A percentile compares a stretch with the other conserved stretches of the same genome.
These are phyloP conservation scores for Cinnamomum micranthum DNA, from an alignment of 164 flowering plant genomes.

Conservation along the genomic window DNA sequence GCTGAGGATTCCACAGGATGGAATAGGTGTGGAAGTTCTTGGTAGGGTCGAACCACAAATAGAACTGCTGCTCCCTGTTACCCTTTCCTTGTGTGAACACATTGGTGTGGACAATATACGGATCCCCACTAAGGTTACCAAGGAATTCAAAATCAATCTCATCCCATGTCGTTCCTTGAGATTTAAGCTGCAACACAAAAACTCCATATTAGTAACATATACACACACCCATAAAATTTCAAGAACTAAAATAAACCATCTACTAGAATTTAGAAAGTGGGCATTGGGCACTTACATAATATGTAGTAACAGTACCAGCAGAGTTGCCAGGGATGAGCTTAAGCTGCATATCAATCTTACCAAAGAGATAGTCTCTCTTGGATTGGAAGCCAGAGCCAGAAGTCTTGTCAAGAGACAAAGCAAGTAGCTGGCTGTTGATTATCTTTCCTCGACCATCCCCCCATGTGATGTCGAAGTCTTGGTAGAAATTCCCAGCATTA, in stretches of 20 bases:
- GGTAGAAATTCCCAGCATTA: not conserved
- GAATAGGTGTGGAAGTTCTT: slow-evolving; percentile 24
- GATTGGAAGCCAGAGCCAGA: slow-evolving; percentile 38
- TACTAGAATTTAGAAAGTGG: not conserved
- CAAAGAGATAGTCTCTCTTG: slow-evolving; percentile 26
- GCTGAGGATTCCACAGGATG: slow-evolving; percentile 23
- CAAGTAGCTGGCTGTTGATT: slow-evolving; percentile 14
- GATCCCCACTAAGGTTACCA: slow-evolving; percentile 26
- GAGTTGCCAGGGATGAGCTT: slow-evolving; percentile 40
- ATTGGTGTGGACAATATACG: slow-evolving; percentile 24
- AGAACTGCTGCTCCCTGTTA: slow-evolving; percentile 22
- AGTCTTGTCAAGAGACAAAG: slow-evolving; percentile 28
- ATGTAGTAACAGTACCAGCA: slow-evolving; percentile 39
- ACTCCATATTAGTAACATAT: not conserved
- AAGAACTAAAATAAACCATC: not conserved
- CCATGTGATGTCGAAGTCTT: slow-evolving; percentile 12
- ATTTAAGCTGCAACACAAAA: slow-evolving; percentile 17
- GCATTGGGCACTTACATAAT: slow-evolving; percentile 20
- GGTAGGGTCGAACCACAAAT: slow-evolving; percentile 27
- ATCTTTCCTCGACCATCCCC: slow-evolving; percentile 9
- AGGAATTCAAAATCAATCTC: slow-evolving; percentile 27
- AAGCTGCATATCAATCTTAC: slow-evolving; percentile 29
- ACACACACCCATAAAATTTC: not conserved
- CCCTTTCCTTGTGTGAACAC: slow-evolving; percentile 27
- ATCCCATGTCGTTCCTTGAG: slow-evolving; percentile 18